A percentile compares a stretch with the other conserved stretches of the same genome.
phyloP scores from a whole-genome alignment of 164 flowering plant genomes.

The Magnolia kwangsiensis region DNA sequence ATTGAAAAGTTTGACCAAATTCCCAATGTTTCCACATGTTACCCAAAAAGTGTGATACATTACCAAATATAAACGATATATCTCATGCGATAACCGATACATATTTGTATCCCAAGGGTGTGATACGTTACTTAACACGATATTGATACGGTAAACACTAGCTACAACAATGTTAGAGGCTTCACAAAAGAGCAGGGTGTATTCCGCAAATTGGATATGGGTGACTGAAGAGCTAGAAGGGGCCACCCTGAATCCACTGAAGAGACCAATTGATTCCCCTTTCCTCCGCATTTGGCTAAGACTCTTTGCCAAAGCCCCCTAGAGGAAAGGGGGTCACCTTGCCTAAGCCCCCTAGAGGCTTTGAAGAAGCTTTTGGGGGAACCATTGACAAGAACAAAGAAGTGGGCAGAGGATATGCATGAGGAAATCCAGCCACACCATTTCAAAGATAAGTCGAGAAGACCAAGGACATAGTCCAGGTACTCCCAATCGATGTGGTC shows the following conservation, averaged over 20 bases:
- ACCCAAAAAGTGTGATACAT: too few relatives aligned
- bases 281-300: neutral
- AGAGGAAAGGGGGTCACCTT: neutral
- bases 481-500: neutral
- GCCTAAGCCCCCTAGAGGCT: neutral
- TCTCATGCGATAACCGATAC: too few relatives aligned
- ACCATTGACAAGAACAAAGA: neutral
- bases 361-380: neutral
- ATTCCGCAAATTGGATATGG: neutral
- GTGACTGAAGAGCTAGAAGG: neutral
- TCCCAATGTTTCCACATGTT: too few relatives aligned
- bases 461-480: neutral
- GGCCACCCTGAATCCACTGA: neutral
- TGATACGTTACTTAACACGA: too few relatives aligned
- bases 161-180: too few relatives aligned
- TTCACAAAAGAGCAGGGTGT: too few relatives aligned
- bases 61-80: too few relatives aligned
- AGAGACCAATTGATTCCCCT: neutral
- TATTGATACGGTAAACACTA: too few relatives aligned
- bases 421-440: neutral
- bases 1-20: too few relatives aligned
- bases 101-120: too few relatives aligned
- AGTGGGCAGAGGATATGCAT: neutral
- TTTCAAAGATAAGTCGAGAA: neutral
- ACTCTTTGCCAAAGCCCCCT: neutral